Conservation (phyloP, 2,329 filamentous ascomycete species). For the Xylaria sp. region DNA sequence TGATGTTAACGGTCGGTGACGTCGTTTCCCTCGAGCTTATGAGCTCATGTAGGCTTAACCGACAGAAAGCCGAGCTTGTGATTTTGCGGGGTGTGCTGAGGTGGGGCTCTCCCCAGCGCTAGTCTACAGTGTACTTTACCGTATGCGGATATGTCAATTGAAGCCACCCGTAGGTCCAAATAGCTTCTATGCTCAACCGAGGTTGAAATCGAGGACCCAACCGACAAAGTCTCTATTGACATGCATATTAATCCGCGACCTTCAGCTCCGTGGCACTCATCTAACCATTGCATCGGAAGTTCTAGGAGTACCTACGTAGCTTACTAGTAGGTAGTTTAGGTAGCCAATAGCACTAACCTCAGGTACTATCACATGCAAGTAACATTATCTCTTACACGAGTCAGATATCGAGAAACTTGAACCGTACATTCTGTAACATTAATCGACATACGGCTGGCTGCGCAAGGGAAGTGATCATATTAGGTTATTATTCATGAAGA, state of each 20-base stretch:
- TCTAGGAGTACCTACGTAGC: constrained; percentile 5
- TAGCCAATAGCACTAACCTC: background rate
- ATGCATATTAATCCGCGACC: constrained; percentile 2
- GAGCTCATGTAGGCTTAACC: constrained; percentile 53
- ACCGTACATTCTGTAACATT: background rate
- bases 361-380: constrained; percentile 27
- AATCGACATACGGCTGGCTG: background rate
- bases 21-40: constrained; percentile 17
- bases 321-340: background rate
- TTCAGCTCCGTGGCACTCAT: background rate
- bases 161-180: background rate
- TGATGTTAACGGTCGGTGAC: constrained; percentile 16
- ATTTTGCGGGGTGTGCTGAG: constrained; percentile 60
- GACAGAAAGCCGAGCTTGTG: constrained; percentile 67
- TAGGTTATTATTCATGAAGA: background rate
- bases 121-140: background rate
- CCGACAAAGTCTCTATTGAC: background rate
- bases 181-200: constrained; percentile 25
- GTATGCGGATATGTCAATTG: background rate
- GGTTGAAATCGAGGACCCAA: constrained; percentile 20
- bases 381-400: background rate
- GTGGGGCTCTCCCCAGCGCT: constrained; percentile 3
- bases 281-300: constrained; percentile 4
- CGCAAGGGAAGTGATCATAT: background rate
- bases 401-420: background rate